phyloP scores from a whole-genome alignment of 805 yeast genomes.

The Cephaloascus fragrans region DNA sequence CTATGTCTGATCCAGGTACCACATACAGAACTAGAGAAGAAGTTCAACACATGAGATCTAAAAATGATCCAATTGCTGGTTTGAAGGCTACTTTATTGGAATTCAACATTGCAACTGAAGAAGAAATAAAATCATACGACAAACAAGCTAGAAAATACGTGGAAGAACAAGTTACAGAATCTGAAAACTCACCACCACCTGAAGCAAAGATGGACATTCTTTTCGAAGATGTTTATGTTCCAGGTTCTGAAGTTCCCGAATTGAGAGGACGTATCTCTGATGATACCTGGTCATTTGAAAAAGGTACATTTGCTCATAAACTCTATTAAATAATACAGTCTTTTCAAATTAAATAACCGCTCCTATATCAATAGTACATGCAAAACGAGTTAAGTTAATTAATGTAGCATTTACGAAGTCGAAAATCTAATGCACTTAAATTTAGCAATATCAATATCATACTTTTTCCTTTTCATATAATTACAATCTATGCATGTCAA shows the following conservation, averaged over 20 bases:
- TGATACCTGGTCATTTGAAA: conserved; percentile 82
- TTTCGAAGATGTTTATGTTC: conserved; percentile 94
- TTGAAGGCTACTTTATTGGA: conserved; percentile 81
- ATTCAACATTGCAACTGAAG: conserved; percentile 81
- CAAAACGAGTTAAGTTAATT: no score
- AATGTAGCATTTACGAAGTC: no score
- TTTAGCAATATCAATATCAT: no score
- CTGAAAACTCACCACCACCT: conserved; percentile 91
- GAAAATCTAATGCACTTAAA: no score
- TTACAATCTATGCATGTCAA: no score
- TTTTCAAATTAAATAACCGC: no score
- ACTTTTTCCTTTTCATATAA: no score
- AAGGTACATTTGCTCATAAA: conserved; percentile 34
- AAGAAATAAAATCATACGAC: conserved; percentile 88
- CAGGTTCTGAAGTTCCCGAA: conserved; percentile 85
- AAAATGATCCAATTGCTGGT: conserved; percentile 96
- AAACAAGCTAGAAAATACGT: conserved; percentile 94
- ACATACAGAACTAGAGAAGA: conserved; percentile 99
- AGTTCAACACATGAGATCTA: conserved; percentile 98
- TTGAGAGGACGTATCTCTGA: conserved; percentile 96
- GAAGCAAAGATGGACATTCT: conserved; percentile 91
- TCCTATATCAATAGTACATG: no score
- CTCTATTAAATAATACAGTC: conserved; percentile 36
- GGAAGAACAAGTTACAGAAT: conserved; percentile 88
- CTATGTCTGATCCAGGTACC: conserved; percentile 99